Percentiles rank a stretch among this genome's conserved stretches.
These are phyloP conservation scores for Citeromyces matritensis DNA, from an alignment of 805 yeast species.

Conservation along the genomic window DNA sequence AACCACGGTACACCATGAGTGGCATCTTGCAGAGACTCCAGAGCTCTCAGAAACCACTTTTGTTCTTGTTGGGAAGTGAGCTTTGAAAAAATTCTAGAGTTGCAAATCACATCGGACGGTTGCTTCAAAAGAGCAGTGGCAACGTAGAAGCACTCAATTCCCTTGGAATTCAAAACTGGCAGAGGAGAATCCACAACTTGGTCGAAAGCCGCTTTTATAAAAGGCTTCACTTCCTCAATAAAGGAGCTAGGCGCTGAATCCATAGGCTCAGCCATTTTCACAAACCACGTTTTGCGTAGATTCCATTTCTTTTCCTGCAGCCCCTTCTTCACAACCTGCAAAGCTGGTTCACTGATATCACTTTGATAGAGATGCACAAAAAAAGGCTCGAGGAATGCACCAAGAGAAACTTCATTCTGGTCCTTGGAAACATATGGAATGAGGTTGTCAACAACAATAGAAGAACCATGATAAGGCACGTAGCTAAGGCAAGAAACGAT, in stretches of 20 bases:
- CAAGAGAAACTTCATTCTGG: slow-evolving; percentile 52
- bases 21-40: slow-evolving; percentile 9
- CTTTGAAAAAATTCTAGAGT: slow-evolving; percentile 33
- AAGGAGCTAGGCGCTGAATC: slow-evolving; percentile 5
- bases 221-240: slow-evolving; percentile 9
- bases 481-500: slow-evolving; percentile 27
- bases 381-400: slow-evolving; percentile 30
- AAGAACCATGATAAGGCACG: slow-evolving; percentile 11
- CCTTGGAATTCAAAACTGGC: slow-evolving; percentile 33
- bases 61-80: slow-evolving; percentile 27
- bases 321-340: slow-evolving; percentile 34
- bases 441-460: slow-evolving; percentile 24
- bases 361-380: slow-evolving; percentile 22
- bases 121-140: slow-evolving; percentile 17
- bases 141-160: slow-evolving; percentile 41
- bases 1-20: slow-evolving; percentile 17
- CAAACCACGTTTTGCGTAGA: slow-evolving; percentile 55
- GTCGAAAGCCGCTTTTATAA: slow-evolving; percentile 14
- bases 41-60: slow-evolving; percentile 34
- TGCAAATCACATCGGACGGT: slow-evolving; percentile 21
- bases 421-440: slow-evolving; percentile 53
- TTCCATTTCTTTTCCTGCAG: slow-evolving; percentile 47
- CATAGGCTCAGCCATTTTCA: slow-evolving; percentile 19
- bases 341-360: slow-evolving; percentile 4
- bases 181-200: slow-evolving; percentile 38